Base-by-base conservation (phyloP, 163 green algal genomes). In the Scenedesmus sp. region DNA sequence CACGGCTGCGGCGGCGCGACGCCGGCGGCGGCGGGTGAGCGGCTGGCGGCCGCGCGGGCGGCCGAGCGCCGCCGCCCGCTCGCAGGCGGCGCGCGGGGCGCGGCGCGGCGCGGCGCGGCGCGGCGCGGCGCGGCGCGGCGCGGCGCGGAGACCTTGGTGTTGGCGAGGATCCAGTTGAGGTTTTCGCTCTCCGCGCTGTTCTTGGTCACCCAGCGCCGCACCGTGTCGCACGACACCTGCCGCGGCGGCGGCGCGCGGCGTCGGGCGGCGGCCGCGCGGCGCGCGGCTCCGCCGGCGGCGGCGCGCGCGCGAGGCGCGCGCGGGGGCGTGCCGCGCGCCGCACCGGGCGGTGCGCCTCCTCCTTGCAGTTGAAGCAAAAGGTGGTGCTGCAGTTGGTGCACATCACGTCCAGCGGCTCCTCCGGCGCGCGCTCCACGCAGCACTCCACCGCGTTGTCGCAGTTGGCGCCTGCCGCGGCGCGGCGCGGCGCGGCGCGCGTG, bases 131-230 rank as follows among this genome's bases (percentile, higher is more conserved):
- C n/a, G n/a, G n/a, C n/a, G n/a, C n/a, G n/a, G n/a, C n/a, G n/a
- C n/a, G n/a, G n/a, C n/a, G n/a, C n/a, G n/a, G n/a, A n/a, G n/a
- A n/a, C n/a, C 88, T 99, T 99, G 54, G 96, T 98, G 88, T 99
- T 98, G 60, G 94, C 95, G 45, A 99, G 86, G 73, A 99, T 98
- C 93, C 93, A 98, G 75, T 93, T 97, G 60, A 98, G 87, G 89
- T 99, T 99, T 82, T 98, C 96, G 63, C 86, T 94, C 85, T 99
- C 96, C 0, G 94, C 92, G 58, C 90, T 98, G 88, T 99, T 99
- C 87, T 99, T 99, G 10, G 91, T 82, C 18, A 97, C 83, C 96
- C 96, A 99, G 66, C 90, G 86, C 20, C 70, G 70, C 48, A 98
- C 96, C 3, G 87, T 96, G 15, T 90, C 82, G 75, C 96, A 99